Conservation (phyloP, 495 filamentous ascomycete genomes). For the Neurospora sp. region DNA sequence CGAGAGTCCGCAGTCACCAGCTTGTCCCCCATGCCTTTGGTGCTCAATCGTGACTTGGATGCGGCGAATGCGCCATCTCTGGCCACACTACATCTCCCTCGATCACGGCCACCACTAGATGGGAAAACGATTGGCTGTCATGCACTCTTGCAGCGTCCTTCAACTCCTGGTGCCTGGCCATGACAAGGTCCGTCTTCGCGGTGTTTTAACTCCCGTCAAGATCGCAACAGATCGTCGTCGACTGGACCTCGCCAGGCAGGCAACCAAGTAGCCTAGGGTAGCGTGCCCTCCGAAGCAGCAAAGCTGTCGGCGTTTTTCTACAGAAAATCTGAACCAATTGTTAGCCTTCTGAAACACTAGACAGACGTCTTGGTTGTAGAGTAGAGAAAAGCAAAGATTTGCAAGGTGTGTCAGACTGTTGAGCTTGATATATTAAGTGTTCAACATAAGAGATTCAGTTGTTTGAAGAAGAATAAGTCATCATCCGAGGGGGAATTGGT, state of each 20-base stretch:
- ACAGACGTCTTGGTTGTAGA: neutral
- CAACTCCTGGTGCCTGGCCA: neutral
- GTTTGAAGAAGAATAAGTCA: constrained; percentile 44
- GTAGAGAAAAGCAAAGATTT: constrained; percentile 3
- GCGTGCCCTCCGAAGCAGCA: neutral
- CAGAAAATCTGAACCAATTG: neutral
- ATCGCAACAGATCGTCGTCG: neutral
- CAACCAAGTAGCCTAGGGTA: neutral
- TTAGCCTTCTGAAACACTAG: neutral
- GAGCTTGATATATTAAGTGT: constrained; percentile 45
- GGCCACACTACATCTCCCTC: neutral
- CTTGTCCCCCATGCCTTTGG: neutral
- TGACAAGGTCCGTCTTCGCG: neutral
- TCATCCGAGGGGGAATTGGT: constrained; percentile 21
- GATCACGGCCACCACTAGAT: neutral
- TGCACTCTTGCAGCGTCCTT: neutral
- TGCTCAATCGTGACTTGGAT: neutral
- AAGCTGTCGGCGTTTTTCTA: neutral
- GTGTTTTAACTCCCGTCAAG: neutral
- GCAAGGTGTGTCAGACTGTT: constrained; percentile 42
- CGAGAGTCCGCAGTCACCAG: neutral
- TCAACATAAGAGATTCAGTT: constrained; percentile 49
- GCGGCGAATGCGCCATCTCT: neutral
- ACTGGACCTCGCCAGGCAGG: neutral
- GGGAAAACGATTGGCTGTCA: neutral